These are phyloP conservation scores for Chaetoceros tenuissimus DNA, from an alignment of 108 stramenopile genomes.

Conservation along the genomic window DNA sequence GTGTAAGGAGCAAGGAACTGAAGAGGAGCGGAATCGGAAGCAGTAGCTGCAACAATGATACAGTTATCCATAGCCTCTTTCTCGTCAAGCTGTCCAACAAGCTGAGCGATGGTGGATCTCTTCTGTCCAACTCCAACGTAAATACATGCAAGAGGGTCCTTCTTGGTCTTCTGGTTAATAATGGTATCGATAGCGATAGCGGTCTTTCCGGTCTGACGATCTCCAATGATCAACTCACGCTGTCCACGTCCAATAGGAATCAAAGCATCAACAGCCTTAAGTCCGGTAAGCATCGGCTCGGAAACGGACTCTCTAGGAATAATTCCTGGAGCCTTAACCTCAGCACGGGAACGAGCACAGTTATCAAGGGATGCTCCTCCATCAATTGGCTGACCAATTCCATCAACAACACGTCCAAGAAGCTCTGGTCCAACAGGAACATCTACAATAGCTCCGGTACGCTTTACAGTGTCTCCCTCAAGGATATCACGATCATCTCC, in stretches of 20 bases:
- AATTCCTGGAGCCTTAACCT: constrained; percentile 99
- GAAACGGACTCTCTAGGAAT: constrained; percentile 98
- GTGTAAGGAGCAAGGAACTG: constrained; percentile 99
- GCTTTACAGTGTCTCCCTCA: constrained; percentile 98
- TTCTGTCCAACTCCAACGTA: constrained; percentile 99
- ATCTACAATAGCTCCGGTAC: constrained; percentile 99
- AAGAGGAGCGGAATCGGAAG: constrained; percentile 98
- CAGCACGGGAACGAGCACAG: constrained; percentile 96
- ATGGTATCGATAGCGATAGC: constrained; percentile 99
- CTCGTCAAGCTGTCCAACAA: constrained; percentile 97
- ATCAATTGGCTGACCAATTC: constrained; percentile 97
- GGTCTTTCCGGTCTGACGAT: constrained; percentile 99
- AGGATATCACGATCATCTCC: constrained; percentile 99
- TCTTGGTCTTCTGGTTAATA: constrained; percentile 99
- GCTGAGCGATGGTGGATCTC: constrained; percentile 99
- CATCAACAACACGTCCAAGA: constrained; percentile 98
- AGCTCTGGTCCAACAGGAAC: constrained; percentile 97
- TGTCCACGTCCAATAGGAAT: constrained; percentile 99
- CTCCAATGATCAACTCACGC: constrained; percentile 95
- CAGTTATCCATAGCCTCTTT: constrained; percentile 95
- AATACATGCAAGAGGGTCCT: constrained; percentile 97
- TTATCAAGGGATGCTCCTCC: constrained; percentile 90
- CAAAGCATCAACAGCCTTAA: constrained; percentile 99
- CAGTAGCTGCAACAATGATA: constrained; percentile 98
- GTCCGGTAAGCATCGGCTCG: constrained; percentile 99